These are phyloP conservation scores for Monilinia polystroma DNA, from an alignment of 2,329 filamentous ascomycete species.

Conservation along the genomic window DNA sequence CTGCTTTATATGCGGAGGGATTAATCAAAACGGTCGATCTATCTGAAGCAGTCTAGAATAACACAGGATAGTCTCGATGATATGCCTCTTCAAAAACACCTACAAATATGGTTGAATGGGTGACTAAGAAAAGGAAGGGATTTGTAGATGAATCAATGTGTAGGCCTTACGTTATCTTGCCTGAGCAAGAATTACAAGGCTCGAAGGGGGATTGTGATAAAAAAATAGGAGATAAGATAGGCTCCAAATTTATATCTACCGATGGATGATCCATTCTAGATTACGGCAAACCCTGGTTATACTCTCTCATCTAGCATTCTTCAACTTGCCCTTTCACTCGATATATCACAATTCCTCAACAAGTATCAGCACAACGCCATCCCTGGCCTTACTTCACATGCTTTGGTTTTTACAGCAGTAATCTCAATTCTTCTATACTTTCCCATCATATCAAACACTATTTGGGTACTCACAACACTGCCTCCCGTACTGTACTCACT, in stretches of 20 bases:
- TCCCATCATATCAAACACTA: neutral
- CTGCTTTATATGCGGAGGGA: neutral
- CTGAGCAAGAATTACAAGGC: neutral
- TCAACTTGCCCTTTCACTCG: neutral
- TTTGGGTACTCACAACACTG: neutral
- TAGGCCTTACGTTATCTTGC: neutral
- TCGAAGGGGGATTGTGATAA: neutral
- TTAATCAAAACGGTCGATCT: neutral
- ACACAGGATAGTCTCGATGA: neutral
- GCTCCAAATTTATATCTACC: neutral
- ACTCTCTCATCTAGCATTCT: neutral
- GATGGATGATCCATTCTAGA: neutral
- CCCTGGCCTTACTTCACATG: neutral
- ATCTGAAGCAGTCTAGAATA: neutral
- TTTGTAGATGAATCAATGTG: neutral
- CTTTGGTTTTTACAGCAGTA: neutral
- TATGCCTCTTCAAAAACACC: neutral
- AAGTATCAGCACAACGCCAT: neutral
- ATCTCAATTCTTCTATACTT: neutral
- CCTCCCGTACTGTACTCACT: neutral
- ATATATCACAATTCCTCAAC: neutral
- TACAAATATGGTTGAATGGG: neutral
- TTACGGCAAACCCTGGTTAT: no score
- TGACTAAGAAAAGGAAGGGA: no score
- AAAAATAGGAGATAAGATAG: neutral